Base-by-base conservation (phyloP, 2,329 filamentous ascomycete species). In the Sodiomyces alkalinus region DNA sequence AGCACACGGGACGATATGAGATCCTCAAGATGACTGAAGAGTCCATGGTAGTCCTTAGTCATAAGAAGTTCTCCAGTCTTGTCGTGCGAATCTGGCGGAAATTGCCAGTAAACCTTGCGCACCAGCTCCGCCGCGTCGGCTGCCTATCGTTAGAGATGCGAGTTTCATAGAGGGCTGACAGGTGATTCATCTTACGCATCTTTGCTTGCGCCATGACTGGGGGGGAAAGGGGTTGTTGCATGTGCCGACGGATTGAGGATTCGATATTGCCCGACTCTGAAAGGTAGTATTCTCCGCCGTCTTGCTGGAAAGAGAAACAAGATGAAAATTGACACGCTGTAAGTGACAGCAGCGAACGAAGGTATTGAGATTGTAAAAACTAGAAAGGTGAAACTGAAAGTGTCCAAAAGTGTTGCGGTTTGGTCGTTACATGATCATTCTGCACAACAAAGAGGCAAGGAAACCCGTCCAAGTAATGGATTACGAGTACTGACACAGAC, bases 1-100 rank as follows among this genome's bases (percentile, higher is more conserved):
- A 36, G 16, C 16, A 21, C 21, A n/a, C 27, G 31, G 4, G 28
- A 27, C 3, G 19, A 17, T 13, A 38, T 16, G 15, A 38, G 36
- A 14, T 22, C 17, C 13, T 38, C 36, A 1, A 38, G n/a, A 21
- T 30, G 31, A 9, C 24, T 22, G 21, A 36, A 38, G 16, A 38
- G 27, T 13, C 13, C 16, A n/a, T 27, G 26, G 17, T 35, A 28
- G 5, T 34, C 17, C 5, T 13, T 14, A 16, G 18, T 13, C 4
- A 24, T 25, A 22, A 37, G 25, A 11, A 33, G 15, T 12, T 22
- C 17, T 13, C 21, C 21, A 5, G 29, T 33, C 26, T 27, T 18
- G 17, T 20, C 26, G 4, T 19, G 26, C 7, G 31, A 28, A 5
- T 33, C 33, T 13, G 26, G 16, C 9, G 33, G 35, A 13, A 37